Base-by-base conservation (phyloP, 1,284 basidiomycete species). In the Pseudozyma thailandica region DNA sequence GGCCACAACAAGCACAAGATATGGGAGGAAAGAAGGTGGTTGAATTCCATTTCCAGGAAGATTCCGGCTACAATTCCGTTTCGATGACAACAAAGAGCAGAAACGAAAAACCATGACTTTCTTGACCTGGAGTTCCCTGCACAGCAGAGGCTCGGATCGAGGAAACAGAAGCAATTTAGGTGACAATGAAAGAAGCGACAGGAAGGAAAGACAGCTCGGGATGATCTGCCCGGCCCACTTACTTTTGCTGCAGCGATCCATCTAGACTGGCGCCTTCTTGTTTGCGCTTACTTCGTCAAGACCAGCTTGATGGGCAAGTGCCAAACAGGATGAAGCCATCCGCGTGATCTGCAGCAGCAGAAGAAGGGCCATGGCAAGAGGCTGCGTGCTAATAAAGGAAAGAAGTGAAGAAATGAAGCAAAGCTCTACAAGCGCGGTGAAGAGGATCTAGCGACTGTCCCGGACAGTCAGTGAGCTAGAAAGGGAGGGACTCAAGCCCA, bases 401-500 rank as follows among this genome's bases (percentile, higher is more conserved):
- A n/a, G n/a, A 21, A 41, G 28, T 9, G n/a, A 15, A 25, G 13
- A 37, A 26, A 37, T 39, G 38, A 43, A 31, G 18, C 30, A 44
- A 31, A 23, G 13, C 21, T 18, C 23, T 9, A 39, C 18, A n/a
- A 37, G 21, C 23, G 20, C 21, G 18, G 33, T 26, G n/a, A n/a
- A n/a, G n/a, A n/a, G n/a, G n/a, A n/a, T n/a, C n/a, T n/a, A n/a
- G n/a, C n/a, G n/a, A n/a, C n/a, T n/a, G n/a, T n/a, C n/a, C n/a
- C n/a, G n/a, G n/a, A n/a, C n/a, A n/a, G n/a, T n/a, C n/a, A n/a
- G n/a, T n/a, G n/a, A n/a, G n/a, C n/a, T n/a, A n/a, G n/a, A n/a
- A n/a, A n/a, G n/a, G n/a, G n/a, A n/a, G n/a, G n/a, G n/a, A 27
- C 31, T 58, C 48, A 73, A 12, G 54, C 54, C 65, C 63, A 77